Percentiles rank a stretch among this genome's conserved stretches.
Evolutionary conservation across 352 stramenopile species (phyloP).

Genomic region (Globisporangium middletonii): DNA sequence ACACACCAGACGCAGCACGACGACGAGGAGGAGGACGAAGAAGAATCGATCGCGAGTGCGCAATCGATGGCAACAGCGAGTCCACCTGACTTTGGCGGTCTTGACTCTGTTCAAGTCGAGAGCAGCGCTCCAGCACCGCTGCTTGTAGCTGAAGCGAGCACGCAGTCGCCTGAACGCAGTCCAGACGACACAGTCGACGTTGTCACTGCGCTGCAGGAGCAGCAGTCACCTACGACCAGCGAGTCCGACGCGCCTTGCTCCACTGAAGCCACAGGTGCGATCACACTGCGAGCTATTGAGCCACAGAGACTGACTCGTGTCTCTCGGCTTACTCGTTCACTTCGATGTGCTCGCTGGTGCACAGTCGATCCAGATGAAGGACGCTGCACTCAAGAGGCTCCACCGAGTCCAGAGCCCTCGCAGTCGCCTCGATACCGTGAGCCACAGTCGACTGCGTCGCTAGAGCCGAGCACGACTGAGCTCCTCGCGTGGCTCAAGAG

Average conservation of each 20-base stretch:
- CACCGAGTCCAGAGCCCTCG: background rate
- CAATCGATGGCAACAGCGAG: background rate
- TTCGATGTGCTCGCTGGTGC: too few species aligned
- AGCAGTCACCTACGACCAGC: background rate
- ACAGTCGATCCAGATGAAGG: too few species aligned
- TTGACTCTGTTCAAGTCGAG: too few species aligned
- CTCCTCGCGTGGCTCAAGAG: slow-evolving; percentile 35
- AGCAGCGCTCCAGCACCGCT: background rate
- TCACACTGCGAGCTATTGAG: too few species aligned
- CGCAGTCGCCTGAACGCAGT: background rate
- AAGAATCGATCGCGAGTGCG: background rate
- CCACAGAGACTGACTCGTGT: too few species aligned
- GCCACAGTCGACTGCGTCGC: background rate
- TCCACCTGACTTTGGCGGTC: too few species aligned
- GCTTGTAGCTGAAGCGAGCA: background rate
- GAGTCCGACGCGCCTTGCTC: background rate
- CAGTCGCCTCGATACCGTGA: background rate
- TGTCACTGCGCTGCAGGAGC: background rate
- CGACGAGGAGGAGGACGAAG: background rate
- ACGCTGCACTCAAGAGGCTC: background rate
- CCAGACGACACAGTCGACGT: background rate
- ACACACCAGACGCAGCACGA: too few species aligned
- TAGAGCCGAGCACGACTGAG: slow-evolving; percentile 9
- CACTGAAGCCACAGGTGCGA: too few species aligned
- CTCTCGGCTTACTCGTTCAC: too few species aligned